These are phyloP conservation scores for Leccinum variicolor DNA, from an alignment of 768 basidiomycete genomes.

Conservation along the genomic window DNA sequence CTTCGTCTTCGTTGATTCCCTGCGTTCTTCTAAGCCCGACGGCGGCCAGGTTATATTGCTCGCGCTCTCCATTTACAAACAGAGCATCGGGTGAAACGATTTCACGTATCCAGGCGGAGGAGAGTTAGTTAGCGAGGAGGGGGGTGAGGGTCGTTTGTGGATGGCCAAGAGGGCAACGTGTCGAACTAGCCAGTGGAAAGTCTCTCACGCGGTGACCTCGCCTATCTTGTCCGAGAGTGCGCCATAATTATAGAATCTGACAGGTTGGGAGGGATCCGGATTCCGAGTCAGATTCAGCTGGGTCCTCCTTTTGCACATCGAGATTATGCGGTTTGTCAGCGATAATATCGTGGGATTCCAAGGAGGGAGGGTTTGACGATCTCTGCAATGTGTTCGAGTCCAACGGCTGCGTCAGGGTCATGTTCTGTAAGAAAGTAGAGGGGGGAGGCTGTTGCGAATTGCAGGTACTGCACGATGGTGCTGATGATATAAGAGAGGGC, in stretches of 20 bases:
- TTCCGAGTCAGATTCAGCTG: slow-evolving; percentile 31
- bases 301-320: slow-evolving; percentile 36
- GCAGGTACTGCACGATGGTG: slow-evolving; percentile 70
- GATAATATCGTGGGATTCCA: slow-evolving; percentile 21
- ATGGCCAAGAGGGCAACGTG: slow-evolving; percentile 25
- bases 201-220: slow-evolving; percentile 51
- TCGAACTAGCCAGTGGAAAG: slow-evolving; percentile 19
- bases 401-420: slow-evolving; percentile 60
- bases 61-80: slow-evolving; percentile 75
- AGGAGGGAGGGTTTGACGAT: slow-evolving; percentile 33
- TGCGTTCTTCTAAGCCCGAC: slow-evolving; percentile 66
- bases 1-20: slow-evolving; percentile 58
- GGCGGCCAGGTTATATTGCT: slow-evolving; percentile 76
- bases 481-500: slow-evolving; percentile 66
- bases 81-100: slow-evolving; percentile 75
- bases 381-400: slow-evolving; percentile 65
- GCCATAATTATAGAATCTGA: slow-evolving; percentile 65
- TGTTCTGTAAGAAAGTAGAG: slow-evolving; percentile 41
- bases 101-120: slow-evolving; percentile 70
- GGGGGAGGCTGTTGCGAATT: slow-evolving; percentile 75
- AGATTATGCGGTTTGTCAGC: slow-evolving; percentile 30
- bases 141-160: slow-evolving; percentile 10
- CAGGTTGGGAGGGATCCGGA: slow-evolving; percentile 18
- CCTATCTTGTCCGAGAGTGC: slow-evolving; percentile 88
- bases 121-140: slow-evolving; percentile 1